A percentile compares a stretch with the other conserved stretches of the same genome.
Evolutionary conservation across 192 early-diverging fungal genomes (phyloP).

Genomic region (Powellomyces hirtus): DNA sequence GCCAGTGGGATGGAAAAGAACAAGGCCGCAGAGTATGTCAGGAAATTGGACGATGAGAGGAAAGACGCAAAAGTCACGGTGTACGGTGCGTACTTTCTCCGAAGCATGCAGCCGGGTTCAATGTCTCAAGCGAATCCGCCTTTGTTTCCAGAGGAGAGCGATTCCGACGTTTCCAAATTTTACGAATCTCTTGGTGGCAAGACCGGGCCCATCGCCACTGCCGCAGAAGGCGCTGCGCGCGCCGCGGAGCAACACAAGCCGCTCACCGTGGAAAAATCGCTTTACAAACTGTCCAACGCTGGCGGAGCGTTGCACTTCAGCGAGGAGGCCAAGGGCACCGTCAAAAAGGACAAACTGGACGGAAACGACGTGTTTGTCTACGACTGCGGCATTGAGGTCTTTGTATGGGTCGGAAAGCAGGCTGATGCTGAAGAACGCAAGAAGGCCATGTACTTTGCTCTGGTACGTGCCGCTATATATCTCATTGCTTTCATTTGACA

Average conservation of each 20-base stretch:
- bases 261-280: constrained; percentile 34
- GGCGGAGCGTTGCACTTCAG: constrained; percentile 44
- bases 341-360: constrained; percentile 48
- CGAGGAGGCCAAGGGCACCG: constrained; percentile 50
- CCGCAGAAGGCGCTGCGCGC: constrained; percentile 39
- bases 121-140: neutral
- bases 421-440: constrained; percentile 52
- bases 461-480: constrained; percentile 29
- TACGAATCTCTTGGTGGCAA: constrained; percentile 51
- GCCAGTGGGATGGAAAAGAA: constrained; percentile 64
- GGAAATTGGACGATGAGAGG: constrained; percentile 60
- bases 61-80: constrained; percentile 59
- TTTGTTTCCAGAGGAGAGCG: constrained; percentile 17
- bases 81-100: constrained; percentile 49
- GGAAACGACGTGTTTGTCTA: constrained; percentile 67
- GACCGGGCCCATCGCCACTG: constrained; percentile 55
- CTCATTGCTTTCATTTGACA: neutral
- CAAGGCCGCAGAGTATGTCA: constrained; percentile 66
- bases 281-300: constrained; percentile 40
- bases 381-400: constrained; percentile 52
- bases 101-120: neutral
- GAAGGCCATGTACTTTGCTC: constrained; percentile 57
- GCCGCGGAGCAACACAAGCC: constrained; percentile 1
- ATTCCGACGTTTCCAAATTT: constrained; percentile 6
- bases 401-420: constrained; percentile 32